These are phyloP conservation scores for Cucurbitaria berberidis DNA, from an alignment of 2,329 filamentous ascomycete species.

Conservation along the genomic window DNA sequence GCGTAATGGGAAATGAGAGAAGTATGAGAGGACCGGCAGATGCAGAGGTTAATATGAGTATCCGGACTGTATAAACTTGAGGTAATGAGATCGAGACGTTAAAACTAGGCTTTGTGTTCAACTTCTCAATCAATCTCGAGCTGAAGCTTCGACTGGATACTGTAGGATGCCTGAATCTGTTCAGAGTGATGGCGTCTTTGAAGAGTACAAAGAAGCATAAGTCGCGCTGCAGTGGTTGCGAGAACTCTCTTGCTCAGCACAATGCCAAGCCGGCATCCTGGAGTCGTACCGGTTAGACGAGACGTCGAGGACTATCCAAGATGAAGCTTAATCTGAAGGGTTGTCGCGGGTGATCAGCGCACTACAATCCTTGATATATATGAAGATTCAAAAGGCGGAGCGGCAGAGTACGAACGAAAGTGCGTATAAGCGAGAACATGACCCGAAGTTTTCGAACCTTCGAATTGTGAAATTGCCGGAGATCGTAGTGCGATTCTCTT, in stretches of 20 bases:
- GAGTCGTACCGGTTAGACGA: constrained; percentile 9
- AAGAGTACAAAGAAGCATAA: background rate
- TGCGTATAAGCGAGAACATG: background rate
- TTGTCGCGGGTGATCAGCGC: background rate
- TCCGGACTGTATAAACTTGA: constrained; percentile 19
- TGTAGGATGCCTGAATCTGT: background rate
- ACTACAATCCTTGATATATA: background rate
- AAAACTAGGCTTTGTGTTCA: background rate
- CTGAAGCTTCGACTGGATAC: background rate
- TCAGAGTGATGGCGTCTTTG: background rate
- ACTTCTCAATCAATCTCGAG: background rate
- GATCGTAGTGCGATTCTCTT: background rate
- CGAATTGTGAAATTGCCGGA: background rate
- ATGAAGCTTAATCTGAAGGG: constrained; percentile 12
- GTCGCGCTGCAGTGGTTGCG: constrained; percentile 1
- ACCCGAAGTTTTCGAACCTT: background rate
- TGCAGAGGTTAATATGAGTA: constrained; percentile 20
- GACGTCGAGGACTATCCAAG: constrained; percentile 4
- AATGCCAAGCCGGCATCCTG: constrained; percentile 13
- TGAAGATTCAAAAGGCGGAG: background rate
- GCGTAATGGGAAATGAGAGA: constrained; percentile 15
- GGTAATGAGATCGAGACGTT: constrained; percentile 18
- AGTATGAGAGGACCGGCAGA: constrained; percentile 30
- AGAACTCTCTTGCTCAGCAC: constrained; percentile 1
- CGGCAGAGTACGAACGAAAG: background rate